Conservation (phyloP, 176 grass and related monocot species). For the Hsuehochloa calcarea region DNA sequence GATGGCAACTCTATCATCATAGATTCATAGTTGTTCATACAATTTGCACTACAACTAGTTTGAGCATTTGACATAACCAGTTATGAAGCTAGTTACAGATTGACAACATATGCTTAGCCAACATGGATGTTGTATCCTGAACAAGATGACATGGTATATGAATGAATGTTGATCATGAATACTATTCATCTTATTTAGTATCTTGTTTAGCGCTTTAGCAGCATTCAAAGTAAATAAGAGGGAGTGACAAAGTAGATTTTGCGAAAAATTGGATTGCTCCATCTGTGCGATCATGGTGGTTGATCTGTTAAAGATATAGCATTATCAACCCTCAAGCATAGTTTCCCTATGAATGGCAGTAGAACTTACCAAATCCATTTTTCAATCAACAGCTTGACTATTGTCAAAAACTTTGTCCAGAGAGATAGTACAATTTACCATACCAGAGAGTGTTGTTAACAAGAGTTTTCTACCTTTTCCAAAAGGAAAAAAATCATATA, state of each 20-base stretch:
- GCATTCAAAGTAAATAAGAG: background rate
- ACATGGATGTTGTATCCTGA: background rate
- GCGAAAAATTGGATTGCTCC: background rate
- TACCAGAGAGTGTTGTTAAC: background rate
- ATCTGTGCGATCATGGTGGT: background rate
- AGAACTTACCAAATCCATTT: background rate
- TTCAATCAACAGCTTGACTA: background rate
- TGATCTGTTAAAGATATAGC: background rate
- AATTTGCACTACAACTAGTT: background rate
- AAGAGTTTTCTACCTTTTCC: background rate
- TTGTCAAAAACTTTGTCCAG: background rate
- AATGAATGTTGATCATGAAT: background rate
- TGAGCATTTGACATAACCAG: background rate
- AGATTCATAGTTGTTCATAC: background rate
- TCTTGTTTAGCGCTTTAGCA: background rate
- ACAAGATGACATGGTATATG: background rate
- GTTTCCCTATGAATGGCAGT: background rate
- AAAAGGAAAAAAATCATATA: too few relatives aligned
- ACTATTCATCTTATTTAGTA: background rate
- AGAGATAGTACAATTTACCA: background rate
- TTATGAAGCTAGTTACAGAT: background rate
- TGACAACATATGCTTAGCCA: background rate
- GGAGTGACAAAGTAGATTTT: background rate
- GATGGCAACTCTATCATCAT: background rate
- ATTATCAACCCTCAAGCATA: constrained; percentile 15